Conservation (phyloP, 2,329 filamentous ascomycete genomes). For the Scolecobasidium constrictum region DNA sequence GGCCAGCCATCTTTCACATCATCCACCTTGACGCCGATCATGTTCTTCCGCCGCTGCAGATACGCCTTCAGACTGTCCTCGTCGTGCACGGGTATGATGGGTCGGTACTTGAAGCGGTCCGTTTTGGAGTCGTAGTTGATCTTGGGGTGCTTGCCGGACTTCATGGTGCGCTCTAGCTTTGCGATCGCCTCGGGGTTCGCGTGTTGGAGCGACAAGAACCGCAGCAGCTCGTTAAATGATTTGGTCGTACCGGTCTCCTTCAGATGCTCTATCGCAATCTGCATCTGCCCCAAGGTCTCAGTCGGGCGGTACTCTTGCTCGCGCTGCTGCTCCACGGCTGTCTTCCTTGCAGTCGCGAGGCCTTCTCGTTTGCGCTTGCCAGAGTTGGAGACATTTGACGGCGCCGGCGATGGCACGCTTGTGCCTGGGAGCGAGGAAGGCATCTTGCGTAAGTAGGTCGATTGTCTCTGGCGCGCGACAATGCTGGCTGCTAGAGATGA, state of each 20-base stretch:
- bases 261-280: constrained; percentile 77
- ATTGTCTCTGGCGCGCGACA: too few relatives aligned
- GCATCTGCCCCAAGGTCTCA: constrained; percentile 66
- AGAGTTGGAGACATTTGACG: constrained; percentile 19
- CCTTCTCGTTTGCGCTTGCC: constrained; percentile 9
- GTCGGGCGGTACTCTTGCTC: background rate
- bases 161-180: constrained; percentile 45
- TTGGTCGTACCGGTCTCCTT: constrained; percentile 58
- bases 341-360: background rate
- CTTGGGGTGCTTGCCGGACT: constrained; percentile 56
- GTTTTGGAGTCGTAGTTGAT: constrained; percentile 47
- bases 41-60: constrained; percentile 71
- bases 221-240: constrained; percentile 64
- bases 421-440: background rate
- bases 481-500: too few relatives aligned
- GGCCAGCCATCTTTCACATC: constrained; percentile 96
- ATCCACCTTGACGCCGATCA: constrained; percentile 71
- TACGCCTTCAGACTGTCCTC: constrained; percentile 67
- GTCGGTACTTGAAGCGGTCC: constrained; percentile 73
- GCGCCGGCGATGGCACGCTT: constrained; percentile 16
- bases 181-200: constrained; percentile 35
- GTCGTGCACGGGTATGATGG: constrained; percentile 72
- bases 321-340: constrained; percentile 1
- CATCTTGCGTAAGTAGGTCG: too few relatives aligned
- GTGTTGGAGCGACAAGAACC: constrained; percentile 63